A percentile compares a stretch with the other conserved stretches of the same genome.
phyloP scores from a whole-genome alignment of 108 stramenopile species.

The Bacterosira constricta region DNA sequence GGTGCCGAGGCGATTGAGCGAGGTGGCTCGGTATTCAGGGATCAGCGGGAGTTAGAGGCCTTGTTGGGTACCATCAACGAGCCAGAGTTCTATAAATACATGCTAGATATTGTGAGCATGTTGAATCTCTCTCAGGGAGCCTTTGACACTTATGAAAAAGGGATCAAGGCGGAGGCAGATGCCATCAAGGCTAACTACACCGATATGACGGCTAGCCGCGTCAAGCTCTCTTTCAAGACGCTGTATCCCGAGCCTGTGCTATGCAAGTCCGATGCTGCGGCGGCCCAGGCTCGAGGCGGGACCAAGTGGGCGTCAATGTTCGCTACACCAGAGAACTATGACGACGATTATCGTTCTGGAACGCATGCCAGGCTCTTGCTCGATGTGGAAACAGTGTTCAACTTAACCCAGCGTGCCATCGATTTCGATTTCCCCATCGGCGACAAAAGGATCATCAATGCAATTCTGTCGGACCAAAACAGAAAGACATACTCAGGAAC shows the following conservation, averaged over 20 bases:
- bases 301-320: neutral
- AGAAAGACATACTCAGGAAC: neutral
- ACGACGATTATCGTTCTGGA: neutral
- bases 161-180: neutral
- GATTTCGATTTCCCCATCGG: slow-evolving; percentile 6
- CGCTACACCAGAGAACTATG: neutral
- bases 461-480: neutral
- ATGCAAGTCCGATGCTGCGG: neutral
- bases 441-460: neutral
- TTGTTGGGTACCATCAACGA: neutral
- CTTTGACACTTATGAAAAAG: neutral
- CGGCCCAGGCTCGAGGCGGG: neutral
- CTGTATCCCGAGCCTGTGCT: neutral
- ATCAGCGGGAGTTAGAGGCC: neutral
- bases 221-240: neutral
- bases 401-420: neutral
- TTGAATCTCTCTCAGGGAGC: neutral
- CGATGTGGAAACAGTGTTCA: neutral
- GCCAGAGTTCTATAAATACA: neutral
- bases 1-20: neutral
- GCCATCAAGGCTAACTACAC: neutral
- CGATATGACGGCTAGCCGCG: neutral
- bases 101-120: neutral
- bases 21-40: neutral
- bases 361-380: neutral